Percentiles rank a stretch among this genome's conserved stretches.
Evolutionary conservation across 2,329 filamentous ascomycete species (phyloP).

Genomic region (Xylaria sp.): DNA sequence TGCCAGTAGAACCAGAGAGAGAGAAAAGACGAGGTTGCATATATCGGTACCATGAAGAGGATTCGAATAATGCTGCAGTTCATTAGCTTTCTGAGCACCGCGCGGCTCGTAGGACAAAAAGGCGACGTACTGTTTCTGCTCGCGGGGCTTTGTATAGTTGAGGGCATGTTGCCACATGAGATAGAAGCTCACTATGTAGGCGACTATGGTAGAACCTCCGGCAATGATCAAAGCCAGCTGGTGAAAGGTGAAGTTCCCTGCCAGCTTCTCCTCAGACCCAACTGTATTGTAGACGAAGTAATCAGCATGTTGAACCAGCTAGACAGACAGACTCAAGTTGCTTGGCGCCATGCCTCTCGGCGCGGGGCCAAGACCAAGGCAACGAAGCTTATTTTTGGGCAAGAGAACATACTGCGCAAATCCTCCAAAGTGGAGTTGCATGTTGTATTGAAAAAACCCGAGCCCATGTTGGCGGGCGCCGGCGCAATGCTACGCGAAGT

Average conservation of each 20-base stretch:
- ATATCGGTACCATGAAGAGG: constrained; percentile 87
- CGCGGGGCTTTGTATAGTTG: constrained; percentile 69
- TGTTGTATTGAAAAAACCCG: constrained; percentile 45
- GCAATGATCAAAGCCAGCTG: constrained; percentile 64
- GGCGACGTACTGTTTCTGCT: constrained; percentile 62
- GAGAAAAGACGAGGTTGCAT: constrained; percentile 78
- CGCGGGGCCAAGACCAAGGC: constrained; percentile 41
- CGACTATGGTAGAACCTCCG: constrained; percentile 60
- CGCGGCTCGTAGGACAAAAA: constrained; percentile 7
- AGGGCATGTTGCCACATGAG: constrained; percentile 68
- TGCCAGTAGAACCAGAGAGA: constrained; percentile 80
- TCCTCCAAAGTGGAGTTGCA: constrained; percentile 52
- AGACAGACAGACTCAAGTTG: not conserved
- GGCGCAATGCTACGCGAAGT: constrained; percentile 4
- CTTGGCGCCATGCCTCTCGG: constrained; percentile 36
- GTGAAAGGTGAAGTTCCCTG: constrained; percentile 64
- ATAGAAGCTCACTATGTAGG: constrained; percentile 65
- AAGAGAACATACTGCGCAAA: constrained; percentile 48
- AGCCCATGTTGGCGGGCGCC: constrained; percentile 31
- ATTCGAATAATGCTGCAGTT: constrained; percentile 77
- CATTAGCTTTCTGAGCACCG: constrained; percentile 53
- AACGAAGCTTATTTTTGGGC: constrained; percentile 34
- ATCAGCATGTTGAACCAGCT: constrained; percentile 44
- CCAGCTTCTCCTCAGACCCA: constrained; percentile 60
- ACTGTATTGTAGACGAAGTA: constrained; percentile 49